phyloP scores from a whole-genome alignment of 2,329 filamentous ascomycete species.

The Orbilia javanica region DNA sequence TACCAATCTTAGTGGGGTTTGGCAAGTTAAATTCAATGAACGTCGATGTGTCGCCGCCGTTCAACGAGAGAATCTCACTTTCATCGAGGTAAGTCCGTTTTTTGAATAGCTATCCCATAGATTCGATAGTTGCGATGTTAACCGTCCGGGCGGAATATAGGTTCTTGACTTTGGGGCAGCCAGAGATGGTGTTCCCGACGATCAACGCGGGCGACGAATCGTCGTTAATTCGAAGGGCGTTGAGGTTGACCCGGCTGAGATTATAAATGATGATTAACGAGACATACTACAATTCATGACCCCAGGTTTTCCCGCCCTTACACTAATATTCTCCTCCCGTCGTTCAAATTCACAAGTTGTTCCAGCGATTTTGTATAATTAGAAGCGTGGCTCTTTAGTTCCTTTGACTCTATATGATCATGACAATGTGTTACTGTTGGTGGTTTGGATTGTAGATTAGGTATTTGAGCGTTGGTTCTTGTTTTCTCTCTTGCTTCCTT shows the following conservation, averaged over 20 bases:
- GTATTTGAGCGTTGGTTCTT: slow-evolving; percentile 5
- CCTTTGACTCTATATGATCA: slow-evolving; percentile 6
- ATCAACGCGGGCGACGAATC: slow-evolving; percentile 83
- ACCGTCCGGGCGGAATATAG: slow-evolving; percentile 67
- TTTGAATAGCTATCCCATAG: not conserved
- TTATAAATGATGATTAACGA: slow-evolving; percentile 50
- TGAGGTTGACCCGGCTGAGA: slow-evolving; percentile 59
- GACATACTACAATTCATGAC: not conserved
- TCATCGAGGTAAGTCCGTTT: slow-evolving; percentile 82
- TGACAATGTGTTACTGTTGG: slow-evolving; percentile 2
- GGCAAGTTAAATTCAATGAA: slow-evolving; percentile 98
- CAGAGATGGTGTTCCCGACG: slow-evolving; percentile 83
- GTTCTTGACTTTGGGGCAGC: slow-evolving; percentile 97
- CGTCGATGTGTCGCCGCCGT: slow-evolving; percentile 95
- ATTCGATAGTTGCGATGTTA: not conserved
- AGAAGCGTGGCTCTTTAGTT: slow-evolving; percentile 7
- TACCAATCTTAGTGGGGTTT: slow-evolving; percentile 94
- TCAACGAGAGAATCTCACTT: slow-evolving; percentile 90
- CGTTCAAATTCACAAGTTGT: not conserved
- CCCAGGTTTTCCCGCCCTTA: not conserved
- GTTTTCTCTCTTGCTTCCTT: not conserved
- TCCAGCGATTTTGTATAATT: slow-evolving; percentile 23
- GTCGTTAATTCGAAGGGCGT: slow-evolving; percentile 69
- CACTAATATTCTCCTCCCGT: not conserved
- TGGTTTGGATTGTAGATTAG: slow-evolving; percentile 9